Evolutionary conservation across 2,329 filamentous ascomycete genomes (phyloP), one percentile per base, ranked within the genome.

Genomic region (Aspergillus tanneri): DNA sequence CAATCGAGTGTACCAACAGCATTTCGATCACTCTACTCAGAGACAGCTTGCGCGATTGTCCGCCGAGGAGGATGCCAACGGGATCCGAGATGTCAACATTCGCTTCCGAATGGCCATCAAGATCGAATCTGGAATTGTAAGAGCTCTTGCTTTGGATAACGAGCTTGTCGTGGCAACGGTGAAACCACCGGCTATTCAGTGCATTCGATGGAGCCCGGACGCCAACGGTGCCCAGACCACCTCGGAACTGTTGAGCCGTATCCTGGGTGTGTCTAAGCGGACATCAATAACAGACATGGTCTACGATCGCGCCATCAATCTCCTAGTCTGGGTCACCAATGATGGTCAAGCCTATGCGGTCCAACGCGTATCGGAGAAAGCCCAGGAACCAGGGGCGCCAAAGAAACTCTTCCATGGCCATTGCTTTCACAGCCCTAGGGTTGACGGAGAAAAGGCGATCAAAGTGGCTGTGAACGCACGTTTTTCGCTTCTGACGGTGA

Each of bases 21-120:
- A 87, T 48, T 92, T 96, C 57, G 78, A 72, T 39, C 71, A 76
- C 46, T 70, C 71, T 35, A 63, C 60, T 22, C 71, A 76, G 32
- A 64, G 67, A 12, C 72, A 73, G 34, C 72, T 74, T 39, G 73
- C 77, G 45, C 73, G 75, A 52, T 54, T 72, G 18, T 65, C 69
- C 27, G 68, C 66, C 34, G 83, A 87, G 2, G 91, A 91, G 25
- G 93, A 96, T 67, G 88, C 88, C 8, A 80, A 80, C 40, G 89
- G 89, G 3, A 85, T 96, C 42, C 82, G 84, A 44, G 93, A 99
- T 70, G 83, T 95, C 47, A 95, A 87, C 60, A 80, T 99, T 40
- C 87, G 90, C 9, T 99, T 99, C 70, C 83, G 92, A 48, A 96
- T 96, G 88, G 92, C 96, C 11, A 97, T 99, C 64, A 95, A 95